Evolutionary conservation across 305 asterid genomes (phyloP), one percentile per base, ranked within the genome.

Genomic region (Solanum hybrid): DNA sequence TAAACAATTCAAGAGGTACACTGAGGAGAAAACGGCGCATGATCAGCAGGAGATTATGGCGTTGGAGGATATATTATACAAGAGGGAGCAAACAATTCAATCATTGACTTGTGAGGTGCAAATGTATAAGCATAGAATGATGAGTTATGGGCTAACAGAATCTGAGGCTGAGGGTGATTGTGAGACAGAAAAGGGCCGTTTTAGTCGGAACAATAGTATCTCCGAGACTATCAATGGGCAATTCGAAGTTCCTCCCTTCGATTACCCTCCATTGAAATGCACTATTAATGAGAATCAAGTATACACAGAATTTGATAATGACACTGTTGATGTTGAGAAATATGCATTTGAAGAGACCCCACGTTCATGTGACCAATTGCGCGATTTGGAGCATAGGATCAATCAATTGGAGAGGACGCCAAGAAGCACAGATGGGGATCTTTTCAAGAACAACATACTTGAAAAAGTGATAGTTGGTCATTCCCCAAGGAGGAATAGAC

Each of bases 11-110:
- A 98, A 97, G 95, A 93, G 99, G 94, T 97, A 93, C 37, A 96
- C 93, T 0, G 99, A 97, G 96, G 99, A 97, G 94, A 98, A 97
- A 94, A 96, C 94, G 93, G 97, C 95, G 0, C 99, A 98, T 90
- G 99, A 98, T 92, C 98, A 93, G 92, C 99, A 97, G 89, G 99
- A 96, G 91, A 45, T 93, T 20, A 32, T 91, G 61, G 95, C 93
- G 0, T 86, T 96, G 92, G 99, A 98, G 92, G 99, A 98, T 93
- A 70, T 97, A 90, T 86, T 98, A 94, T 98, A 96, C 89, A 96
- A 94, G 94, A 94, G 98, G 94, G 99, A 98, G 90, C 98, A 96
- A 92, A 73, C 94, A 72, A 93, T 98, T 90, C 96, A 97, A 83
- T 95, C 98, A 5, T 94, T 98, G 83, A 94, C 97, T 4, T 96